Conservation (phyloP, 257 asterid species). For the Solanum rostratum region DNA sequence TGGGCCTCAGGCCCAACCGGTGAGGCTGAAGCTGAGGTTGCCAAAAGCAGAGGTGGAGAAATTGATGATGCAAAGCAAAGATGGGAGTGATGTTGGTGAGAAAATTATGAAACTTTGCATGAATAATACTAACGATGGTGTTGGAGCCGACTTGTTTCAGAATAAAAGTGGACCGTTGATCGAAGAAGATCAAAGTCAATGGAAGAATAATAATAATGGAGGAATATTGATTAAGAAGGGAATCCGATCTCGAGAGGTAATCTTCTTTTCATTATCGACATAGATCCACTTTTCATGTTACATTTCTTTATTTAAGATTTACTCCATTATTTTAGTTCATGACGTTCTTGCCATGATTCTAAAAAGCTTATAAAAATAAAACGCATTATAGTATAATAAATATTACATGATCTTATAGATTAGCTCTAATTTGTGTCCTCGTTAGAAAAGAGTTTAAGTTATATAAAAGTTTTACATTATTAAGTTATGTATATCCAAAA, state of each 20-base stretch:
- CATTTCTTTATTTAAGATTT: neutral
- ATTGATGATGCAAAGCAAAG: constrained; percentile 58
- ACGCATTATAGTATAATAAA: neutral
- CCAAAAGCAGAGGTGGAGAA: constrained; percentile 69
- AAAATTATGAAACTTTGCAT: constrained; percentile 44
- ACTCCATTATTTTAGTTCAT: neutral
- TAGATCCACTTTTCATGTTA: neutral
- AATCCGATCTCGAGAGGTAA: constrained; percentile 56
- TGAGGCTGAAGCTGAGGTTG: constrained; percentile 57
- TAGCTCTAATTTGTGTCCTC: neutral
- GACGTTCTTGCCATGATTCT: neutral
- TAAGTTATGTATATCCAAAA: neutral
- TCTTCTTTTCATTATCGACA: constrained; percentile 2
- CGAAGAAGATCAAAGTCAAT: neutral
- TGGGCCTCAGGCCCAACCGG: constrained; percentile 1
- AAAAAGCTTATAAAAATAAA: neutral
- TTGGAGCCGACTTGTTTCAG: neutral
- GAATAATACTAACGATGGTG: constrained; percentile 2
- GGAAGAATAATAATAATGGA: constrained; percentile 3
- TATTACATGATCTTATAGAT: neutral
- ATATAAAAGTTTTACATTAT: no score
- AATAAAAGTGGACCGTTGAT: neutral
- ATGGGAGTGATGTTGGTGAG: constrained; percentile 46
- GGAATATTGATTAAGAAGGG: constrained; percentile 15
- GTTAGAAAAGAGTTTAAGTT: no score